Evolutionary conservation across 2,329 filamentous ascomycete genomes (phyloP).

Genomic region (Pestalotiopsis sp.): DNA sequence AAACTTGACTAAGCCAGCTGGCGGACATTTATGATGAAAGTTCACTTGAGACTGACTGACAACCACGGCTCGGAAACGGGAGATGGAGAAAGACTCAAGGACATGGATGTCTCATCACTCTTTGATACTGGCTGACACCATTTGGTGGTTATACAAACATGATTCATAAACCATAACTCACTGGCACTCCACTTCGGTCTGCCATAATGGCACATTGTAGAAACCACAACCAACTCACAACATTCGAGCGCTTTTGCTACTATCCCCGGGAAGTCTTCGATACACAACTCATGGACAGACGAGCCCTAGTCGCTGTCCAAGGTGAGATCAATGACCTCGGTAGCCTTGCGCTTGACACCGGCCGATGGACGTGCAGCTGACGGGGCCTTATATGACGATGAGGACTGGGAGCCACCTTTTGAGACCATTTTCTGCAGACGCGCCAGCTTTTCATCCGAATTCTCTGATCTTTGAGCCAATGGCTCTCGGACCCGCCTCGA

Average conservation of each 20-base stretch:
- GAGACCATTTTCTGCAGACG: not conserved
- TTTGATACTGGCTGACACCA: too few relatives aligned
- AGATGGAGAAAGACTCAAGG: not conserved
- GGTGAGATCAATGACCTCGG: constrained; percentile 24
- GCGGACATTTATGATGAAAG: too few relatives aligned
- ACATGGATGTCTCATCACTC: too few relatives aligned
- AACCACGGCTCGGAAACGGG: not conserved
- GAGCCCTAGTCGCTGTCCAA: constrained; percentile 11
- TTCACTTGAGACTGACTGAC: too few relatives aligned
- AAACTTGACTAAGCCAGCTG: too few relatives aligned
- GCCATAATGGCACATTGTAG: not conserved
- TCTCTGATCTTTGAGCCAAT: not conserved
- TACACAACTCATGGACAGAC: not conserved
- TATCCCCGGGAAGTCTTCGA: not conserved
- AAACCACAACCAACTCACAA: not conserved
- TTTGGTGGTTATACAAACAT: not conserved
- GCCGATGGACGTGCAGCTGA: not conserved
- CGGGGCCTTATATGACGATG: not conserved
- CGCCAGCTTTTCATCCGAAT: not conserved
- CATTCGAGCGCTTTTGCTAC: not conserved
- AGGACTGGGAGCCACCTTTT: not conserved
- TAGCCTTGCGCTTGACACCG: constrained; percentile 19
- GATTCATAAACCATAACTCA: not conserved
- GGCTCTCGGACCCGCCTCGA: not conserved
- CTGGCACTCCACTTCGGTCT: not conserved